Evolutionary conservation across 2,329 filamentous ascomycete genomes (phyloP).

Genomic region (Ceratocystis huliohia): DNA sequence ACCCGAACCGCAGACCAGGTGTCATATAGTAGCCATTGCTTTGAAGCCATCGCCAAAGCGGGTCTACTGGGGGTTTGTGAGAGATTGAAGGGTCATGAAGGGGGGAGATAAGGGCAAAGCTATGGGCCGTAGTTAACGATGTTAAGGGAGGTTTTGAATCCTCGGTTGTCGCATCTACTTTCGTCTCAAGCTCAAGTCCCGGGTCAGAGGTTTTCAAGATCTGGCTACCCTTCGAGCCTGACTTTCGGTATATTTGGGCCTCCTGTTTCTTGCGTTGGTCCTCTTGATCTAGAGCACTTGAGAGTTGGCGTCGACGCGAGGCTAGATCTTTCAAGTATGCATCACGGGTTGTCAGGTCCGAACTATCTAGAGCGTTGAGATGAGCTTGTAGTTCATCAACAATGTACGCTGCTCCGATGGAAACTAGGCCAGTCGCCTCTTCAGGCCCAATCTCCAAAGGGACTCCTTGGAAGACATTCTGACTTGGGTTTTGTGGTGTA

Average conservation of each 20-base stretch:
- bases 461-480: slow-evolving; percentile 84
- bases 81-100: slow-evolving; percentile 27
- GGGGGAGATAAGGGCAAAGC: slow-evolving; percentile 18
- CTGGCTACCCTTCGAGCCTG: slow-evolving; percentile 21
- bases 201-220: slow-evolving; percentile 22
- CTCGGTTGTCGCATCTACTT: not conserved
- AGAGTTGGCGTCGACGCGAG: slow-evolving; percentile 14
- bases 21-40: slow-evolving; percentile 63
- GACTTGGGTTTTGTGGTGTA: slow-evolving; percentile 81
- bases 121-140: slow-evolving; percentile 16
- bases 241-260: slow-evolving; percentile 22
- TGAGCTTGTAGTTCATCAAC: slow-evolving; percentile 69
- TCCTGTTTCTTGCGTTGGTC: slow-evolving; percentile 19
- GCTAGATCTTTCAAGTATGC: slow-evolving; percentile 12
- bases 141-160: not conserved
- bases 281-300: slow-evolving; percentile 14
- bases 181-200: slow-evolving; percentile 1
- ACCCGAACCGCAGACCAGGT: slow-evolving; percentile 86
- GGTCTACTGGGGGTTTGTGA: slow-evolving; percentile 31
- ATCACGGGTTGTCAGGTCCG: slow-evolving; percentile 29
- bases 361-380: slow-evolving; percentile 45
- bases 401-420: slow-evolving; percentile 62
- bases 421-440: slow-evolving; percentile 70
- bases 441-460: slow-evolving; percentile 84
- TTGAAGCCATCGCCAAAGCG: slow-evolving; percentile 72